Evolutionary conservation across 2,329 filamentous ascomycete genomes (phyloP).

Genomic region (Capronia americana): DNA sequence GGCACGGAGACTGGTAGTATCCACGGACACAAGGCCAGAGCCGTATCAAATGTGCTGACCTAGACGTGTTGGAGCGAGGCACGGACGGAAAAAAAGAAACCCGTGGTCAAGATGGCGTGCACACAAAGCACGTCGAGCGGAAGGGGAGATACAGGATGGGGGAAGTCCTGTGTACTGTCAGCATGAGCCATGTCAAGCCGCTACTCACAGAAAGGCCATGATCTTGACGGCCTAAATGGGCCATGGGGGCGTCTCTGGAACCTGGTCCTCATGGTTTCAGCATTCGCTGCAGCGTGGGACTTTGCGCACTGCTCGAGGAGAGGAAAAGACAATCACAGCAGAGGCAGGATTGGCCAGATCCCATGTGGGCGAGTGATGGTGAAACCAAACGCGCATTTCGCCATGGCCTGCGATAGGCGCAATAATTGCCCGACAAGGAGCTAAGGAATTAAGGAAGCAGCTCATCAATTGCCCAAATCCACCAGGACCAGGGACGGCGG

Average conservation of each 20-base stretch:
- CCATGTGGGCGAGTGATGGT: constrained; percentile 19
- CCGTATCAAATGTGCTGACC: neutral
- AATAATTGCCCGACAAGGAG: constrained; percentile 15
- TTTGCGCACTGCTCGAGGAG: constrained; percentile 2
- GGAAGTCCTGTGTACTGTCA: neutral
- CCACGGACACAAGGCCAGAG: neutral
- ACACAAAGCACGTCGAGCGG: neutral
- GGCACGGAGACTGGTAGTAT: neutral
- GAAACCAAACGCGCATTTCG: constrained; percentile 28
- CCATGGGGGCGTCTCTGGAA: constrained; percentile 16
- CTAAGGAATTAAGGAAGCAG: constrained; percentile 18
- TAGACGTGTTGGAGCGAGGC: neutral
- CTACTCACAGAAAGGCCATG: constrained; percentile 8
- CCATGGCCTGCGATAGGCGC: constrained; percentile 27
- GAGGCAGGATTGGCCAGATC: constrained; percentile 22
- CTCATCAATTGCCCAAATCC: constrained; percentile 10
- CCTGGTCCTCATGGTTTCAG: constrained; percentile 23
- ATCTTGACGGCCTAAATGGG: constrained; percentile 14
- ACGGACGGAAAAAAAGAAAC: neutral
- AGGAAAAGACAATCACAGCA: constrained; percentile 4
- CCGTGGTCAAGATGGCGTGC: constrained; percentile 6
- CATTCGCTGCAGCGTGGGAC: constrained; percentile 16
- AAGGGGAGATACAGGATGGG: constrained; percentile 1
- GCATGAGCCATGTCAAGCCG: constrained; percentile 16
- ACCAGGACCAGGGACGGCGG: constrained; percentile 1